phyloP scores from a whole-genome alignment of 176 grass and related monocot species.

The Rhynchospora tenuis region DNA sequence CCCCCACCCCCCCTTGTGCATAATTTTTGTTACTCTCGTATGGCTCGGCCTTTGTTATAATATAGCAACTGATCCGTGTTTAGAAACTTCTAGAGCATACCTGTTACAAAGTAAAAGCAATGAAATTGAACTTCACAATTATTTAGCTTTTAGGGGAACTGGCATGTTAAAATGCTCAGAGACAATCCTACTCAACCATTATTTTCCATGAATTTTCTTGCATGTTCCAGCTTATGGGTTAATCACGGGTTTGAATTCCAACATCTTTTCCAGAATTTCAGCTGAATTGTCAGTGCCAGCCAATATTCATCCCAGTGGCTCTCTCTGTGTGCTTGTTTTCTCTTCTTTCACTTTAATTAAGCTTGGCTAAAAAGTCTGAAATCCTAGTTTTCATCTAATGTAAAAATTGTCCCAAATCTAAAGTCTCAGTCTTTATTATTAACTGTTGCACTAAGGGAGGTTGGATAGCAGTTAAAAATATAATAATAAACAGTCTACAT shows the following conservation, averaged over 20 bases:
- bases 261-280: too few relatives aligned
- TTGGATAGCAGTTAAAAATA: neutral
- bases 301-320: too few relatives aligned
- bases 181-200: neutral
- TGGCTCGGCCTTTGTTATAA: constrained; percentile 94
- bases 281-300: too few relatives aligned
- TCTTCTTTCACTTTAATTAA: too few relatives aligned
- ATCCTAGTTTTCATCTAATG: too few relatives aligned
- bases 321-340: too few relatives aligned
- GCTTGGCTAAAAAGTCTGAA: too few relatives aligned
- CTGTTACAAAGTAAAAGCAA: neutral
- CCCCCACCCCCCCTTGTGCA: constrained; percentile 93
- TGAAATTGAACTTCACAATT: neutral
- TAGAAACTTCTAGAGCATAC: constrained; percentile 88
- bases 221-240: too few relatives aligned
- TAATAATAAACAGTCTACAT: neutral
- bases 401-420: too few relatives aligned
- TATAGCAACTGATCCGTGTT: constrained; percentile 76
- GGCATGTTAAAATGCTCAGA: neutral
- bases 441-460: neutral
- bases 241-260: too few relatives aligned
- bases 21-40: constrained; percentile 97
- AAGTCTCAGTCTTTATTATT: neutral
- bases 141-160: neutral
- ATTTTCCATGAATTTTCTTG: neutral